Base-by-base conservation (phyloP, 768 basidiomycete genomes). In the Obba rivulosa region DNA sequence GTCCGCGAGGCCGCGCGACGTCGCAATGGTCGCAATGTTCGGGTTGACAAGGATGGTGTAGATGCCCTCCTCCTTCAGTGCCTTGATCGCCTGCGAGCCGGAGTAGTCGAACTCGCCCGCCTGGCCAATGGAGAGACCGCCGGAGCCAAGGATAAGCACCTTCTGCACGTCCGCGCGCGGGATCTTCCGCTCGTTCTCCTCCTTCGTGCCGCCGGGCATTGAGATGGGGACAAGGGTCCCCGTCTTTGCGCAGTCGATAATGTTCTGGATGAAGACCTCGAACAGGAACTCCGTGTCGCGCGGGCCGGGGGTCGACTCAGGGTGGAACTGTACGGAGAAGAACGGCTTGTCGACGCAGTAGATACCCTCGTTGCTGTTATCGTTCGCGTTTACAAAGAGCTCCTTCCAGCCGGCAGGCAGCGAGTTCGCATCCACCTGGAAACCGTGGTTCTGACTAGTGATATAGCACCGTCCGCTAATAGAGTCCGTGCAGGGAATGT, bases 21-120 rank as follows among this genome's bases (percentile, higher is more conserved):
- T 96, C 39, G 93, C 93, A 57, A 97, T 99, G 34, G 96, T 99
- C 18, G 96, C 96, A 58, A 99, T 99, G 69, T 99, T 99, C 22
- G 96, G 95, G 69, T 98, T 98, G 59, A 99, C 81, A 66, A 99
- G 83, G 68, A 99, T 92, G 50, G 96, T 99, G 70, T 96, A 98
- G 62, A 99, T 98, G 28, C 96, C 96, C 65, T 98, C 96, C 64
- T 92, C 92, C 71, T 98, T 98, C 56, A 99, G 78, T 9, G 96
- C 96, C 70, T 99, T 99, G 78, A 99, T 95, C 11, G 96, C 95
- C 66, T 99, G 96, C 34, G 92, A 95, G 53, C 96, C 96, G 0
- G 96, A 98, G 71, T 99, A 99, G 70, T 99, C 96, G 69, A 99
- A 99, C 68, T 99, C 96, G 57, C 96, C 96, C 0, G 96, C 96